Base-by-base conservation (phyloP, 257 asterid genomes). In the Haberlea rhodopensis region DNA sequence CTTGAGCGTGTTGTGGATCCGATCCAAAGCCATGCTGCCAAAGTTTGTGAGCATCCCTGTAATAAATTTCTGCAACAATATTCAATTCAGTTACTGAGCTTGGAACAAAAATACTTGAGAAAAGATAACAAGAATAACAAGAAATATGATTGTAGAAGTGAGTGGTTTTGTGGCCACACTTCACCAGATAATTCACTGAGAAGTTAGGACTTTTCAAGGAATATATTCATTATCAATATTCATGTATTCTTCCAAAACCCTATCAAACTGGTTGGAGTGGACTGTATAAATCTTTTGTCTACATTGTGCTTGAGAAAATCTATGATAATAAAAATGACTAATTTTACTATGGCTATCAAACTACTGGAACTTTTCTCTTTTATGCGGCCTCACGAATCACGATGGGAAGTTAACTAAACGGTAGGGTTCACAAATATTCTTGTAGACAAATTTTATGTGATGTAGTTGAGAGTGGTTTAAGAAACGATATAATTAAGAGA, bases 1-100 rank as follows among this genome's bases (percentile, higher is more conserved):
- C 97, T 90, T 94, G 78, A 94, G 96, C 11, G 94, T 89, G 48
- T 92, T 92, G 77, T 92, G 99, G 63, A 92, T 89, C 57, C 99
- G 87, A 53, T 92, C 99, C 88, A 92, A 71, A 0, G 99, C 87
- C 99, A 92, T 89, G 86, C 92, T 90, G 68, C 96, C 99, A 18
- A 90, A 90, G 79, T 94, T 94, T 52, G 97, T 90, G 25, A 94
- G 97, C 96, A 94, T 94, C 68, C 97, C 96, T 56, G 80, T 75
- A 76, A 94, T 84, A 68, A 90, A 90, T 82, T 94, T 94, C 97
- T 94, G 85, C 81, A 71, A 77, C 55, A 62, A 25, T 51, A 11
- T 25, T 2, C 10, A n/a, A 18, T 63, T n/a, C 21, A 31, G 6
- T 57, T 11, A 32, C 29, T 62, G 49, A 40, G 18, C 60, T 58